Evolutionary conservation across 2,329 filamentous ascomycete species (phyloP).

Genomic region (Sordariomycetes sp.): DNA sequence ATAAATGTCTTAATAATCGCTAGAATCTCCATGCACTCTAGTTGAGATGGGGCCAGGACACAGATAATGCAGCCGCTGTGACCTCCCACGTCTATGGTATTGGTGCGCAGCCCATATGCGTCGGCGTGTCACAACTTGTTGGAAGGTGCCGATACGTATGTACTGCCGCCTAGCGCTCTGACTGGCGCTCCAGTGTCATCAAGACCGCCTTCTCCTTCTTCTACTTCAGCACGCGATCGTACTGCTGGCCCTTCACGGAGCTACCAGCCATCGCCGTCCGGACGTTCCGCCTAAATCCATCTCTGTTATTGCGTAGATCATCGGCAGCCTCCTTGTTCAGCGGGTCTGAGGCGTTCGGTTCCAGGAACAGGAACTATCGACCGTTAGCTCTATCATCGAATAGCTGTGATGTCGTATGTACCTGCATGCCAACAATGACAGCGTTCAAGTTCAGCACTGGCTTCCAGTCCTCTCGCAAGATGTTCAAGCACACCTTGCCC

Average conservation of each 20-base stretch:
- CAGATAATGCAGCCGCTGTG: too few species aligned
- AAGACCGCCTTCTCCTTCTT: not conserved
- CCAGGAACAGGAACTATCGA: conserved; percentile 82
- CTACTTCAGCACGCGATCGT: conserved; percentile 73
- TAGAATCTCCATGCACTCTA: too few species aligned
- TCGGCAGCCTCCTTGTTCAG: conserved; percentile 97
- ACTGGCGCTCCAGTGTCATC: too few species aligned
- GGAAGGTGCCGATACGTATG: too few species aligned
- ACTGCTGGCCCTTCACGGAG: conserved; percentile 59
- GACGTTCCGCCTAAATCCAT: conserved; percentile 88
- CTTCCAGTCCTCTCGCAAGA: conserved; percentile 97
- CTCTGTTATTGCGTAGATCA: conserved; percentile 76
- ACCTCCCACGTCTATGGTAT: too few species aligned
- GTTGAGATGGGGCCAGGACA: too few species aligned
- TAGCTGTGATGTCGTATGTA: conserved; percentile 23
- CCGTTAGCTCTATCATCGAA: not conserved
- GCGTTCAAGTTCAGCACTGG: conserved; percentile 94
- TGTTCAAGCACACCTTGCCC: conserved; percentile 97
- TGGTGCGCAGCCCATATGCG: too few species aligned
- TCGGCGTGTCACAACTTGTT: too few species aligned
- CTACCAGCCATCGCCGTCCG: conserved; percentile 76
- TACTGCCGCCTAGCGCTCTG: too few species aligned
- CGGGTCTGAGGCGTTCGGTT: conserved; percentile 95
- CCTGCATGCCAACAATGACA: conserved; percentile 88
- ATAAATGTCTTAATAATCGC: too few species aligned